Base-by-base conservation (phyloP, 495 filamentous ascomycete genomes). In the Elasticomyces elasticus region DNA sequence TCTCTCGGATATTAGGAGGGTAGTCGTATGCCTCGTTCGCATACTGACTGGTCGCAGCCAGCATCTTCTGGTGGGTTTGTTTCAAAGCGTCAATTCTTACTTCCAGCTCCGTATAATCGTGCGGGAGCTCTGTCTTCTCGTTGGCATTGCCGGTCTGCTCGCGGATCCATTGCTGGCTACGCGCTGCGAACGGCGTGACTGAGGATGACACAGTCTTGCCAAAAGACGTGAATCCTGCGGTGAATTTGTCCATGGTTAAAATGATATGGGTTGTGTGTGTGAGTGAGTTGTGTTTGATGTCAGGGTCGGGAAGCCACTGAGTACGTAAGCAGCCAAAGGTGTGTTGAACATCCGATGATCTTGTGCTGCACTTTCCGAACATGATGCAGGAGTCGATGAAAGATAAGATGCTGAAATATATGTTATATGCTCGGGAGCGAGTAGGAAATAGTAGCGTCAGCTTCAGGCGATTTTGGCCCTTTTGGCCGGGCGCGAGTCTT, bases 21-120 rank as follows among this genome's bases (percentile, higher is more conserved):
- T 98, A 98, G 73, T 98, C 92, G 72, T 98, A 98, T 62, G 90
- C 79, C 79, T 98, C 92, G 71, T 90, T 83, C 25, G 87, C 81
- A 74, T 95, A 98, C 75, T 96, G 91, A 51, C 88, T 89, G 57
- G 92, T 97, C 66, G 96, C 94, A 52, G 86, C 80, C 41, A 98
- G 81, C 72, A 98, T 84, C 76, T 95, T 92, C 74, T 94, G 88
- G 67, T 98, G 92, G 35, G 92, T 91, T 63, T 86, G 83, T 78
- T 94, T 97, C 66, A 98, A 76, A 56, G 92, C 92, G 81, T 98
- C 92, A 67, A 98, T 88, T 59, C 94, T 83, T 77, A 95, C 96
- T 82, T 98, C 92, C 48, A 98, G 86, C 71, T 97, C 89, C 65
- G 96, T 84, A 70, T 97, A 98, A 67, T 97, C 94, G 63, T 90